A percentile compares a stretch with the other conserved stretches of the same genome.
These are phyloP conservation scores for Besnoitia besnoiti DNA, from an alignment of 169 alveolate genomes.

Conservation along the genomic window DNA sequence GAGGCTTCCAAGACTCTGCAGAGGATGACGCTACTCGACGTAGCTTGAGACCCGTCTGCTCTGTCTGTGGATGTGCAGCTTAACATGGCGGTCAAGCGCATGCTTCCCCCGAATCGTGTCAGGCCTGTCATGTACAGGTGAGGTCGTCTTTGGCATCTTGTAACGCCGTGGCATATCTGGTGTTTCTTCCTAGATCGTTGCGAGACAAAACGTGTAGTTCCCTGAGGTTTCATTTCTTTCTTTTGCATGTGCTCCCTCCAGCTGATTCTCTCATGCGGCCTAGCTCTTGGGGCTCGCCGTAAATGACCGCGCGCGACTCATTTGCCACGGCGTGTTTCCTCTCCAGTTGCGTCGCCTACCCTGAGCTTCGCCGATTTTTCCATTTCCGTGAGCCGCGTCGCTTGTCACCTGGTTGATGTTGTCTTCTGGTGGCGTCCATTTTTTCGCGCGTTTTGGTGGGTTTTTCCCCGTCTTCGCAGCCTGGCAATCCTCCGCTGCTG, in stretches of 20 bases:
- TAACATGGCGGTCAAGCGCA: conserved; percentile 88
- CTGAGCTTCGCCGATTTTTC: too few relatives aligned
- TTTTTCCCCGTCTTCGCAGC: too few relatives aligned
- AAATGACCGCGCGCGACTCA: too few relatives aligned
- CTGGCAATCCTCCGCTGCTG: too few relatives aligned
- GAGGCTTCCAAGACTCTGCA: too few relatives aligned
- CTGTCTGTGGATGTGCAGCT: conserved; percentile 63
- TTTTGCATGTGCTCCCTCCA: neutral
- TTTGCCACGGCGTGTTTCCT: too few relatives aligned
- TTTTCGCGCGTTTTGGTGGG: too few relatives aligned
- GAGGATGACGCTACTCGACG: neutral
- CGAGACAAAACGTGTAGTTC: neutral
- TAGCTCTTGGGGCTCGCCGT: too few relatives aligned
- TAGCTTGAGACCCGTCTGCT: neutral
- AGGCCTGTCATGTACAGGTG: conserved; percentile 62
- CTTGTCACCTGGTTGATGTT: too few relatives aligned
- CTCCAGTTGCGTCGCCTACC: too few relatives aligned
- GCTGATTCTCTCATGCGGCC: neutral
- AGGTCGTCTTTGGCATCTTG: neutral
- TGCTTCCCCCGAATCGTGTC: conserved; percentile 82
- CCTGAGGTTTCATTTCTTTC: neutral
- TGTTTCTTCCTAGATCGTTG: neutral
- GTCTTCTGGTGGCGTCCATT: too few relatives aligned
- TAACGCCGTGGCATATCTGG: neutral
- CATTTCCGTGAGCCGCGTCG: too few relatives aligned